Conservation (phyloP, 2,329 filamentous ascomycete genomes). For the Diplodia corticola region DNA sequence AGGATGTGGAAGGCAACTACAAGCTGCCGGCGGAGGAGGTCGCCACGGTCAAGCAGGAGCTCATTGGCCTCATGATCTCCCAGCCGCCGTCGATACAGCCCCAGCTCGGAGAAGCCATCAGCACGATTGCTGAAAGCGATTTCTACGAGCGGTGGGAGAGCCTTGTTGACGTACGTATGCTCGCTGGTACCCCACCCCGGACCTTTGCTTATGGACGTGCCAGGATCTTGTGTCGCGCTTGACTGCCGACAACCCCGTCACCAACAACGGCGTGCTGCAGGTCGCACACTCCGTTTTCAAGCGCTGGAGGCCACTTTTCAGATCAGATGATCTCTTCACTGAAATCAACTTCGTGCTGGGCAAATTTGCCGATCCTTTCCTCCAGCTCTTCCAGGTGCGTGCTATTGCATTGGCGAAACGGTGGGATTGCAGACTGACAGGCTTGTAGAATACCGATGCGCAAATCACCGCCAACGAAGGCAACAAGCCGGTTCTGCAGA, state of each 20-base stretch:
- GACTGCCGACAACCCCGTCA: conserved; percentile 74
- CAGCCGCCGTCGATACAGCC: conserved; percentile 85
- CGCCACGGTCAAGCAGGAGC: conserved; percentile 84
- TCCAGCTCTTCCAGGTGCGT: conserved; percentile 72
- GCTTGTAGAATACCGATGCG: conserved; percentile 62
- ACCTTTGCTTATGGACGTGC: conserved; percentile 15
- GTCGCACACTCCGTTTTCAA: conserved; percentile 98
- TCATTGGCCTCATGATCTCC: conserved; percentile 95
- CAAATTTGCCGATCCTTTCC: conserved; percentile 81
- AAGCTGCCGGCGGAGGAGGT: conserved; percentile 84
- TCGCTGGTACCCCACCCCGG: background rate
- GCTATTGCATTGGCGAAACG: background rate
- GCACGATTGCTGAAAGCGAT: conserved; percentile 95
- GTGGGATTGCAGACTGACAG: background rate
- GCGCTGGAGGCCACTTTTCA: conserved; percentile 90
- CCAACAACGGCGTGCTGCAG: conserved; percentile 92
- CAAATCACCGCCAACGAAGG: conserved; percentile 71
- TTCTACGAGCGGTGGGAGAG: conserved; percentile 97
- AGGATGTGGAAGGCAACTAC: conserved; percentile 92
- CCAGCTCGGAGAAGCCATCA: conserved; percentile 94
- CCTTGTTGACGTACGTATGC: conserved; percentile 69
- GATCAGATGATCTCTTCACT: conserved; percentile 86
- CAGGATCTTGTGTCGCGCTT: conserved; percentile 86
- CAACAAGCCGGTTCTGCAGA: conserved; percentile 72
- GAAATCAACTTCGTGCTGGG: conserved; percentile 95